phyloP scores from a whole-genome alignment of 768 basidiomycete species.

The Cytidiella melzeri region DNA sequence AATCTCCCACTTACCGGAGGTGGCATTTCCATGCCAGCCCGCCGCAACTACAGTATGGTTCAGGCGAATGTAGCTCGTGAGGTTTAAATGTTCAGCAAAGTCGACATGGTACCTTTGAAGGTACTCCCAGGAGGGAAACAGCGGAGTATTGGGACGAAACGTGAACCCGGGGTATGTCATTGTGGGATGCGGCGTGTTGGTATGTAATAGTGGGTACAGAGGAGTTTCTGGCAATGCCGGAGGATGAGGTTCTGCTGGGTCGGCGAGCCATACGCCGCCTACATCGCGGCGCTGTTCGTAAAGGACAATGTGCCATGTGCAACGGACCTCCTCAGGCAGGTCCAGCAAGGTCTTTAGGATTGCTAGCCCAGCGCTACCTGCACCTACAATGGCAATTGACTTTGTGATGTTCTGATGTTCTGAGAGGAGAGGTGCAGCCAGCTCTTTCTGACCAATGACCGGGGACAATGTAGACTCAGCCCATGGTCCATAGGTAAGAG shows the following conservation, averaged over 20 bases:
- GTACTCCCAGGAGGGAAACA: conserved; percentile 43
- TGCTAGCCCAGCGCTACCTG: conserved; percentile 50
- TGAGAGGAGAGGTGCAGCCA: background rate
- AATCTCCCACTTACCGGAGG: conserved; percentile 40
- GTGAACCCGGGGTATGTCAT: conserved; percentile 56
- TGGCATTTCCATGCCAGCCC: conserved; percentile 36
- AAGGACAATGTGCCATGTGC: conserved; percentile 41
- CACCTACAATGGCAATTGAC: conserved; percentile 52
- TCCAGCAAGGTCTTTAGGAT: conserved; percentile 43
- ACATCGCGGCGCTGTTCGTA: conserved; percentile 48
- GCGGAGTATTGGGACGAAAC: conserved; percentile 42
- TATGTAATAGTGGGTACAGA: conserved; percentile 46
- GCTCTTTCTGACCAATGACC: background rate
- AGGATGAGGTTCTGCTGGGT: conserved; percentile 28
- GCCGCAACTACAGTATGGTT: conserved; percentile 38
- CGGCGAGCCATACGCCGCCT: conserved; percentile 52
- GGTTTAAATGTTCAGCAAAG: conserved; percentile 34
- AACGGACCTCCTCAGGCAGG: conserved; percentile 33
- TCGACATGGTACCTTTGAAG: conserved; percentile 41
- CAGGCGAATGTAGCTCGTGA: conserved; percentile 34
- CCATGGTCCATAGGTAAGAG: conserved; percentile 4
- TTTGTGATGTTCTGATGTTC: conserved; percentile 23
- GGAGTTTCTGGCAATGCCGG: conserved; percentile 49
- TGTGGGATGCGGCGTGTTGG: conserved; percentile 49
- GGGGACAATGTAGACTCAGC: background rate